Evolutionary conservation across 148 eudicot species (phyloP).

Genomic region (Camellia granthamiana): DNA sequence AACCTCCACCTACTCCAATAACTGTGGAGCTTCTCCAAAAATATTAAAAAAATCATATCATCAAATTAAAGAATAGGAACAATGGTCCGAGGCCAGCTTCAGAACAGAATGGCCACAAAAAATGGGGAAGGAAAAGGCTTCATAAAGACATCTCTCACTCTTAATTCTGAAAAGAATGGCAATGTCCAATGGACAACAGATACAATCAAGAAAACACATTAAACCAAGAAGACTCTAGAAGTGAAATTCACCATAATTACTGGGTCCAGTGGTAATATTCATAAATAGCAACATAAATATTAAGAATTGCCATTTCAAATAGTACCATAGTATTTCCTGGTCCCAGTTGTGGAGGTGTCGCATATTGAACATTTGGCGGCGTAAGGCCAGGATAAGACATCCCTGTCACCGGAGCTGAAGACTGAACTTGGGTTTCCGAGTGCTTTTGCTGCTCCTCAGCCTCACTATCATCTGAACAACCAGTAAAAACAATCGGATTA

Average conservation of each 20-base stretch:
- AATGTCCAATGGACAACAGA: no score
- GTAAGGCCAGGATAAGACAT: slow-evolving; percentile 34
- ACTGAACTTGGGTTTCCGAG: slow-evolving; percentile 31
- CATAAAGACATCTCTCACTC: no score
- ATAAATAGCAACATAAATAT: neutral
- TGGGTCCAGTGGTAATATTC: neutral
- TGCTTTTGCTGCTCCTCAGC: slow-evolving; percentile 46
- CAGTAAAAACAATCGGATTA: neutral
- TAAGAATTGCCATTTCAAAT: neutral
- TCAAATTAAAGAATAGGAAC: neutral
- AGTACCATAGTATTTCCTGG: slow-evolving; percentile 45
- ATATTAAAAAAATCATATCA: neutral
- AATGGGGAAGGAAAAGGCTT: neutral
- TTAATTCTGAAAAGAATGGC: no score
- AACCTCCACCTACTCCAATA: neutral
- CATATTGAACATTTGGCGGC: slow-evolving; percentile 37
- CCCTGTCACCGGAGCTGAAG: slow-evolving; percentile 35
- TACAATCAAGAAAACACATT: neutral
- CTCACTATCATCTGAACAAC: slow-evolving; percentile 45
- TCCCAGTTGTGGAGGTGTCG: slow-evolving; percentile 42
- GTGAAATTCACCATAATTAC: neutral
- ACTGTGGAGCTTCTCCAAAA: neutral
- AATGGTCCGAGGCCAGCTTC: neutral
- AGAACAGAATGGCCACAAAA: neutral
- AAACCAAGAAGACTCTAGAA: neutral